Evolutionary conservation across 1,139 yeast species (phyloP), one percentile per base, ranked within the genome.

Genomic region (Taphrina communis): DNA sequence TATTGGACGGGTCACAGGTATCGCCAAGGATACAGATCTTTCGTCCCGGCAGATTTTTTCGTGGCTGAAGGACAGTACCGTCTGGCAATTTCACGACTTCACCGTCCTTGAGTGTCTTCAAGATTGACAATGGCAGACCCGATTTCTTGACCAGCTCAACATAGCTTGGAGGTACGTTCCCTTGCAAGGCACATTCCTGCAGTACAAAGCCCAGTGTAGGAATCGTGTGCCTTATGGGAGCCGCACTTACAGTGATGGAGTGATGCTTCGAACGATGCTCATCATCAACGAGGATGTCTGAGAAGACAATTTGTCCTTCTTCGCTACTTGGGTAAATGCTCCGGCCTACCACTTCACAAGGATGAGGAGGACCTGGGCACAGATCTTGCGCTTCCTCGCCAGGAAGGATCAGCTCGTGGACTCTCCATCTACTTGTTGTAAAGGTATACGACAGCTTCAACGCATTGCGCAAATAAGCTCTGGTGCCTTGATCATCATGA

Each of bases 151-250:
- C 36, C 11, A 19, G 36, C 19, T 46, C 59, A 21, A 46, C 56
- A 25, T 31, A 25, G 35, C 19, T 14, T 7, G 53, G 17, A 6
- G 66, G 55, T 5, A 66, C 59, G 21, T 41, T 41, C 2, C 69
- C 69, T 31, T 55, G 55, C 21, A 51, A 35, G 12, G 36, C 46
- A 8, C 31, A 6, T 38, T 66, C 69, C 14, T 57, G 52, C 6
- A 66, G 19, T 9, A 59, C 69, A 31, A 52, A 66, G 11, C 69
- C 69, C 12, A 66, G 50, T 19, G 66, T 59, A 7, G 69, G 69
- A 1, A 52, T 39, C 11, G 59, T 59, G 36, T 66, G 69, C 31
- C 56, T 19, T n/a, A 66, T 66, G 14, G 66, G 60, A 14, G 66
- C 65, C 14, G 69, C 69, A 19, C 44, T 50, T 9, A 66, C 66